Evolutionary conservation across 2,329 filamentous ascomycete species (phyloP).

Genomic region (Arthroderma sp.): DNA sequence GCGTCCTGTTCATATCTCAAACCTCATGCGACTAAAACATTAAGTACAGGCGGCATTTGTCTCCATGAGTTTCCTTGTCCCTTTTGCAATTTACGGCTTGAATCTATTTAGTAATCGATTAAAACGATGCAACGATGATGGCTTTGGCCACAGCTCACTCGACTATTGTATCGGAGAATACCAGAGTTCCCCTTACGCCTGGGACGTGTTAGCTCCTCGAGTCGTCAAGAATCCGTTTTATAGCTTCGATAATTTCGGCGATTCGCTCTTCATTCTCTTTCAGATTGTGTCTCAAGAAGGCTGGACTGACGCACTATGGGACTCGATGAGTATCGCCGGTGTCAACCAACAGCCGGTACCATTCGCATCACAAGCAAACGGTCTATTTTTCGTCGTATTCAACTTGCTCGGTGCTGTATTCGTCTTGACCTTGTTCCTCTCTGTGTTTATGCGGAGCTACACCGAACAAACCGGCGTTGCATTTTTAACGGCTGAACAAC

Average conservation of each 20-base stretch:
- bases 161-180: slow-evolving; percentile 76
- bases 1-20: not conserved
- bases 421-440: slow-evolving; percentile 91
- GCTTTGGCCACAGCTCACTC: slow-evolving; percentile 44
- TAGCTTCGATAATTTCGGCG: slow-evolving; percentile 90
- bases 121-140: slow-evolving; percentile 62
- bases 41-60: slow-evolving; percentile 61
- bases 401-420: slow-evolving; percentile 94
- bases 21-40: too few species aligned
- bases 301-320: slow-evolving; percentile 87
- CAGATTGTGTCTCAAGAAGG: slow-evolving; percentile 98
- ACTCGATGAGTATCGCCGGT: slow-evolving; percentile 68
- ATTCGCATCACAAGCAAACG: slow-evolving; percentile 65
- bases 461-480: slow-evolving; percentile 97
- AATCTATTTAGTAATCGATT: slow-evolving; percentile 84
- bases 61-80: slow-evolving; percentile 83
- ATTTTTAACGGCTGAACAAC: slow-evolving; percentile 86
- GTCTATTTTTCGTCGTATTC: slow-evolving; percentile 89
- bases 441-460: slow-evolving; percentile 99
- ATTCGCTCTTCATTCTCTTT: slow-evolving; percentile 88
- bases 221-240: slow-evolving; percentile 71
- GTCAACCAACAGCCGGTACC: slow-evolving; percentile 57
- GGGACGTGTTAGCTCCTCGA: slow-evolving; percentile 72
- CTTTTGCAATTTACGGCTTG: slow-evolving; percentile 89
- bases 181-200: slow-evolving; percentile 61